These are phyloP conservation scores for Beauveria sp. DNA, from an alignment of 2,329 filamentous ascomycete species.

Conservation along the genomic window DNA sequence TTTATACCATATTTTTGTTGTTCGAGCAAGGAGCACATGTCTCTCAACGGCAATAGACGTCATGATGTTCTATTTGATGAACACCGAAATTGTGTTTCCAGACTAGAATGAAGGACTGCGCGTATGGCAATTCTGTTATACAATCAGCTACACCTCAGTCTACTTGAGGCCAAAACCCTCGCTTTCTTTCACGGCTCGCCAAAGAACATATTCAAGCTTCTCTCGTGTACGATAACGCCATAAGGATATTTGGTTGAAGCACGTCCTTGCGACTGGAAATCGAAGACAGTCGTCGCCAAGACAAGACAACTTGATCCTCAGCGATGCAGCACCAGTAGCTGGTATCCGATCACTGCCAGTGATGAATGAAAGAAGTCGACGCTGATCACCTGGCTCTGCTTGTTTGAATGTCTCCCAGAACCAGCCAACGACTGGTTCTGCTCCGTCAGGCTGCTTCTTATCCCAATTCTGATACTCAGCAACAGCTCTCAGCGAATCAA, in stretches of 20 bases:
- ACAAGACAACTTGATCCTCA: conserved; percentile 69
- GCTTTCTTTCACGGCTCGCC: conserved; percentile 81
- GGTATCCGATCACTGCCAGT: conserved; percentile 88
- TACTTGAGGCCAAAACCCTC: conserved; percentile 87
- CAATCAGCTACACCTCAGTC: not conserved
- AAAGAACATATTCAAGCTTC: conserved; percentile 64
- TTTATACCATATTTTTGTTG: conserved; percentile 5
- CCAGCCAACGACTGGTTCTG: conserved; percentile 66
- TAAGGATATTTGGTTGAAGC: conserved; percentile 78
- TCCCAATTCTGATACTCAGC: conserved; percentile 80
- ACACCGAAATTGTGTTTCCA: not conserved
- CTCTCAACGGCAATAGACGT: not conserved
- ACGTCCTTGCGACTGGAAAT: conserved; percentile 81
- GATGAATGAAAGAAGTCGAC: conserved; percentile 75
- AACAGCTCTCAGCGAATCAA: conserved; percentile 65
- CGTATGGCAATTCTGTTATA: not conserved
- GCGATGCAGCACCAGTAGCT: conserved; percentile 73
- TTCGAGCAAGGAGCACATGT: conserved; percentile 1
- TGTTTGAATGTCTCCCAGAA: conserved; percentile 79
- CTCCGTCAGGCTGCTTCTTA: conserved; percentile 43
- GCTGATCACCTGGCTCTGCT: conserved; percentile 59
- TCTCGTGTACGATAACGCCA: conserved; percentile 62
- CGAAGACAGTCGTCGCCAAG: conserved; percentile 66
- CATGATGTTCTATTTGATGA: not conserved
- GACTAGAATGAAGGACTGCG: not conserved